Base-by-base conservation (phyloP, 106 monocot species). In the Chionographis japonica region DNA sequence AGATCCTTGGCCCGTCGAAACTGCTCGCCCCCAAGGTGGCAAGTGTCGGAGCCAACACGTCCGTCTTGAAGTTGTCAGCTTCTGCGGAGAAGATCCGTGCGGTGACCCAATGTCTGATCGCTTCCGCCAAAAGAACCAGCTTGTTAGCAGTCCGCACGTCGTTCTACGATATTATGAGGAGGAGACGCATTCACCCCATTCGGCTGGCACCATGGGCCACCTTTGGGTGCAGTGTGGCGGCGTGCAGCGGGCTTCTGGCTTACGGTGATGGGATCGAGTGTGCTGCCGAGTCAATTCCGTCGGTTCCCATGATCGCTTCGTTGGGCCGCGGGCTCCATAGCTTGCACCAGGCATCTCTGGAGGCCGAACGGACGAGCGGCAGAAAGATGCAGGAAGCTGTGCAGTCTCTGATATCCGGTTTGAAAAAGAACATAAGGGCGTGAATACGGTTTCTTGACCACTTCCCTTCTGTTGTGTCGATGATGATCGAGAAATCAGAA, bases 251-350 rank as follows among this genome's bases (percentile, higher is more conserved):
- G 46, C 80, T 98, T 40, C 36, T 92, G 68, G 52, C 52, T 66
- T 83, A 89, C 60, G 92, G 89, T 17, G 89, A 97, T 73, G 92
- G 87, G 61, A 87, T 97, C 58, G 97, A 89, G 68, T 97, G 92
- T 73, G 92, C 81, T 10, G 87, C 85, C 12, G 97, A 92, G 75
- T 73, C 74, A 0, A 19, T 77, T 56, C 92, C 89, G 72, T 82
- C 86, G 14, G 86, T 89, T 65, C 82, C 89, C 40, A 79, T 69
- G 60, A 79, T 92, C 54, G 83, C 87, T 11, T 80, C 86, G 12
- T 63, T 92, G 61, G 97, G 97, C 8, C 84, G 89, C 63, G 97
- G 97, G 6, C 80, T 92, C n/a, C 77, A 84, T 54, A 79, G 82
- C 74, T 79, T 98, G 60, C 74, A 78, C 49, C 69, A 80, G 37